A percentile compares a stretch with the other conserved stretches of the same genome.
Evolutionary conservation across 73 alveolate genomes (phyloP).

Genomic region (Paramecium bursaria): DNA sequence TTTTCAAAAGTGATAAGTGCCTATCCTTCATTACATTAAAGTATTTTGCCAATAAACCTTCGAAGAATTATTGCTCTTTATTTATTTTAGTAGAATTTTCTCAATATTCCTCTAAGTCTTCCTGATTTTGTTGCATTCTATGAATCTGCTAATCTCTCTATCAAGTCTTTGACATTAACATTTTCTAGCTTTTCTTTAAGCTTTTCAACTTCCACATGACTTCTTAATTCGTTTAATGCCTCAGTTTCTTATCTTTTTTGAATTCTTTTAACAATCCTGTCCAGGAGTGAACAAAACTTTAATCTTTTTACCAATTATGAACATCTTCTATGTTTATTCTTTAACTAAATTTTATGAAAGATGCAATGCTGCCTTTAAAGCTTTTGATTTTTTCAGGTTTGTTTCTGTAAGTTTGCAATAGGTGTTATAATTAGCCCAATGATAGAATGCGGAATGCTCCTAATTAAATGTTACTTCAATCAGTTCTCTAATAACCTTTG

Average conservation of each 20-base stretch:
- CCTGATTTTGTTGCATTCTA: constrained; percentile 11
- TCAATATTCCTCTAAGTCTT: neutral
- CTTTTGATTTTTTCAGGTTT: constrained; percentile 25
- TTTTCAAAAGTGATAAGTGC: no score
- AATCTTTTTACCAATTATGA: neutral
- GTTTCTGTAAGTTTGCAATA: constrained; percentile 32
- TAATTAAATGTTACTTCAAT: constrained; percentile 49
- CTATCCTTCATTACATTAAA: no score
- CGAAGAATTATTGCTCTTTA: no score
- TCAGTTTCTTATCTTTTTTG: constrained; percentile 27
- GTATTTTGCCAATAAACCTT: no score
- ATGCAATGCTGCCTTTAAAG: neutral
- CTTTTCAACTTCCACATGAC: neutral
- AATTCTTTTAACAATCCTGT: neutral
- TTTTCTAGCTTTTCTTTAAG: constrained; percentile 23
- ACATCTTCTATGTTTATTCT: constrained; percentile 1
- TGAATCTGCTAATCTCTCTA: constrained; percentile 1
- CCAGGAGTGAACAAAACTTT: neutral
- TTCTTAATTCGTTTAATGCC: neutral
- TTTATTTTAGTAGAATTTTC: no score
- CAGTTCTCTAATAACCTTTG: constrained; percentile 43
- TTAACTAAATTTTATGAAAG: neutral
- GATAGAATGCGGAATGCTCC: constrained; percentile 33
- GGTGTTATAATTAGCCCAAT: constrained; percentile 48
- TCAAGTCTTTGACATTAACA: constrained; percentile 5